Conservation (phyloP, 768 basidiomycete species). For the Kwoniella shandongensis region DNA sequence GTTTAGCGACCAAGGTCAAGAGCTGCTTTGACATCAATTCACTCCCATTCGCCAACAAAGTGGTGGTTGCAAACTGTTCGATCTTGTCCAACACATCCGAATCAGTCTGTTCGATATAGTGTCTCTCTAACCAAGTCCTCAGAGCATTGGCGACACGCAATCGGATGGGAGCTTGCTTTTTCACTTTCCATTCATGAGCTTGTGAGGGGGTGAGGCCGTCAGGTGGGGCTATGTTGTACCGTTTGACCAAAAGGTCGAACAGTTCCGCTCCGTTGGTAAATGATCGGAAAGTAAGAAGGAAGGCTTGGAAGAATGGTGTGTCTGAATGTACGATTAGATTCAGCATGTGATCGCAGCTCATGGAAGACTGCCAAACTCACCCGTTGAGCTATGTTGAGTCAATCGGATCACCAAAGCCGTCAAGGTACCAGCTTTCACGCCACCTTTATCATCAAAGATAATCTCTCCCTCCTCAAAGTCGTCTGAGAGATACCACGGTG, state of each 20-base stretch:
- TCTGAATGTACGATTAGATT: too few relatives aligned
- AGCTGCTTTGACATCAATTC: conserved; percentile 69
- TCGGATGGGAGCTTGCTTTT: conserved; percentile 84
- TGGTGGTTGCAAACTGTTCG: conserved; percentile 64
- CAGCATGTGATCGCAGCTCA: too few relatives aligned
- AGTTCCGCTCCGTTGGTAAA: conserved; percentile 82
- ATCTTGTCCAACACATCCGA: conserved; percentile 75
- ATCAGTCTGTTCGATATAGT: conserved; percentile 76
- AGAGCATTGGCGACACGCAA: conserved; percentile 87
- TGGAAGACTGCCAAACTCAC: too few relatives aligned
- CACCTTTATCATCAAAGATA: conserved; percentile 77
- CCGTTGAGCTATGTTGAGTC: conserved; percentile 84
- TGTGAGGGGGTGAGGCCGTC: conserved; percentile 64
- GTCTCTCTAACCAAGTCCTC: conserved; percentile 83
- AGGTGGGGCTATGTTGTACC: conserved; percentile 78
- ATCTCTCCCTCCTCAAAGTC: conserved; percentile 79
- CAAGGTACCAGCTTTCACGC: conserved; percentile 82
- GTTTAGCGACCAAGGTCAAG: conserved; percentile 70
- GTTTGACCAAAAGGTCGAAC: conserved; percentile 73
- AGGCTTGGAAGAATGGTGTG: conserved; percentile 77
- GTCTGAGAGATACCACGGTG: conserved; percentile 81
- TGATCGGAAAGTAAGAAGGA: conserved; percentile 94
- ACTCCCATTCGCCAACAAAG: conserved; percentile 59
- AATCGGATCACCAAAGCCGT: conserved; percentile 81
- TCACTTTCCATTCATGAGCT: conserved; percentile 72